phyloP scores from a whole-genome alignment of 768 basidiomycete genomes.

The Tylopilus plumbeoviolaceoides region DNA sequence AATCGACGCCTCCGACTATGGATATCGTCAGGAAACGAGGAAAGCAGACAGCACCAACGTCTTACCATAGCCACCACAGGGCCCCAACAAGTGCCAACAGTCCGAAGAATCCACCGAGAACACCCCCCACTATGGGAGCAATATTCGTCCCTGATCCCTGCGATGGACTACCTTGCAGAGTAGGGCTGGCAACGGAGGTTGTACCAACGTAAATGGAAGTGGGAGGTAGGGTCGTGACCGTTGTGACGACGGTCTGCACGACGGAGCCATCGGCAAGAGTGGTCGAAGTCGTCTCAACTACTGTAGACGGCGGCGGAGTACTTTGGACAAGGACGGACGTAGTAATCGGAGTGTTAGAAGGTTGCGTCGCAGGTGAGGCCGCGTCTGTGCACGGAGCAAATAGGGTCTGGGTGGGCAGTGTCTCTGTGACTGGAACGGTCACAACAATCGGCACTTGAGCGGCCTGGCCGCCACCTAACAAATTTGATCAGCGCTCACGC shows the following conservation, averaged over 20 bases:
- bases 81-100: conserved; percentile 40
- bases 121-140: conserved; percentile 51
- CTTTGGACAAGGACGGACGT: conserved; percentile 27
- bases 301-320: conserved; percentile 30
- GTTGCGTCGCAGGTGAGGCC: conserved; percentile 1
- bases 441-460: conserved; percentile 41
- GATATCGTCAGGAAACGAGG: conserved; percentile 9
- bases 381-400: conserved; percentile 37
- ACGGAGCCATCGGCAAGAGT: conserved; percentile 43
- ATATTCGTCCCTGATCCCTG: conserved; percentile 27
- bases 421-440: conserved; percentile 29
- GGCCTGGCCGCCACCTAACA: conserved; percentile 26
- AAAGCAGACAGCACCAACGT: conserved; percentile 1
- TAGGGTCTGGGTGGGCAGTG: conserved; percentile 36
- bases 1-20: conserved; percentile 41
- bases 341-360: conserved; percentile 14
- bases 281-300: conserved; percentile 31
- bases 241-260: conserved; percentile 32
- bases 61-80: conserved; percentile 52
- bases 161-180: conserved; percentile 12
- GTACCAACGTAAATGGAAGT: conserved; percentile 28
- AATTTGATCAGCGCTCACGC: conserved; percentile 12
- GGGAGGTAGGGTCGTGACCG: conserved; percentile 35
- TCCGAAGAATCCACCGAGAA: conserved; percentile 52
- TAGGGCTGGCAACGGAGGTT: conserved; percentile 13